Conservation (phyloP, 2,329 filamentous ascomycete genomes). For the Microsporum audouinii region DNA sequence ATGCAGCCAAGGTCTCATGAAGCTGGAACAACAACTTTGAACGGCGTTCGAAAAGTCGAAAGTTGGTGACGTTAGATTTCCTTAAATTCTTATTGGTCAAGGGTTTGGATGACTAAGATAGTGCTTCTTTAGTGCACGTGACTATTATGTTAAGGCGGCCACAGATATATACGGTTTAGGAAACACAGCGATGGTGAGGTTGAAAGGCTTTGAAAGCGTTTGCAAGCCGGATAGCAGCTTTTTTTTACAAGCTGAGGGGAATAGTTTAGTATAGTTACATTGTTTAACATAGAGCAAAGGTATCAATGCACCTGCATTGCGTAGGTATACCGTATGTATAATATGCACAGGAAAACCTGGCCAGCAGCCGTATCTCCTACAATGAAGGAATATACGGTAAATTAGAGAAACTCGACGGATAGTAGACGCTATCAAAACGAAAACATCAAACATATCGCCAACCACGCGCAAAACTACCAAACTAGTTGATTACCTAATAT, state of each 20-base stretch:
- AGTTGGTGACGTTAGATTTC: background rate
- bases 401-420: no score
- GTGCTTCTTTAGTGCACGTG: background rate
- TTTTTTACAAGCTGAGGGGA: no score
- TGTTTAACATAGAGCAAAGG: no score
- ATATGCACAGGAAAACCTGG: no score
- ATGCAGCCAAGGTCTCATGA: background rate
- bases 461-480: background rate
- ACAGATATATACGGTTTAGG: background rate
- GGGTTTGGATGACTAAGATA: background rate
- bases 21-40: background rate
- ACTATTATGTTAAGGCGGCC: background rate
- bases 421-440: background rate
- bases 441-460: background rate
- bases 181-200: background rate
- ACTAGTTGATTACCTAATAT: background rate
- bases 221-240: no score
- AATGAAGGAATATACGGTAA: no score
- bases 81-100: conserved; percentile 5
- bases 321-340: no score
- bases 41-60: background rate
- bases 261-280: no score
- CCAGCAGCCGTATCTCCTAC: no score
- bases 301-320: no score
- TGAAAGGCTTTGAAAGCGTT: background rate